phyloP scores from a whole-genome alignment of 371 early-diverging fungal genomes.

The Mucor velutinosus region DNA sequence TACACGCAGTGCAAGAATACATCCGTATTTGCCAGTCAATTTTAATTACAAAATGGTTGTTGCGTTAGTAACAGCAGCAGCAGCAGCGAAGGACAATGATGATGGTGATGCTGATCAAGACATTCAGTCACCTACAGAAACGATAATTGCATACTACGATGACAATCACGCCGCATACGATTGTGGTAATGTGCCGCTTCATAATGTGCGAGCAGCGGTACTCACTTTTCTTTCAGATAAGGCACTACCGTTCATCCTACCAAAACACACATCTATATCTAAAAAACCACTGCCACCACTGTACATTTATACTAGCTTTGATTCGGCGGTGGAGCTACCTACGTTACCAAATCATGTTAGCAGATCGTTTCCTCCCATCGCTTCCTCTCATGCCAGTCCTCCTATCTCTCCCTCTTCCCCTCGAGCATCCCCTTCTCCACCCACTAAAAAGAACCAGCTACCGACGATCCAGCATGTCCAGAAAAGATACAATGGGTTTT shows the following conservation, averaged over 20 bases:
- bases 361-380: neutral
- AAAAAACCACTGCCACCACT: neutral
- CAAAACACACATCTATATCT: neutral
- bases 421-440: neutral
- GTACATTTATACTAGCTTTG: neutral
- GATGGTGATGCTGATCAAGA: neutral
- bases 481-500: slow-evolving; percentile 9
- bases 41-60: neutral
- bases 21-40: neutral
- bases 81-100: neutral
- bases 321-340: neutral
- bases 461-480: neutral
- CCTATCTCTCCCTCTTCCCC: neutral
- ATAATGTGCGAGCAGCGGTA: neutral
- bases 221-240: neutral
- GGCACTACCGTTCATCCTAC: neutral
- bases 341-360: neutral
- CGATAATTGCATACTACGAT: neutral
- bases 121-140: slow-evolving; percentile 12
- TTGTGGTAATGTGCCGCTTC: slow-evolving; percentile 4
- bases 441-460: neutral
- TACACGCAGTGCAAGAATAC: neutral
- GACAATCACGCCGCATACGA: slow-evolving; percentile 4
- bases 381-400: neutral
- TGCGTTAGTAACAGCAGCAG: neutral